phyloP scores from a whole-genome alignment of 768 basidiomycete genomes.

The Podaxis sp. region DNA sequence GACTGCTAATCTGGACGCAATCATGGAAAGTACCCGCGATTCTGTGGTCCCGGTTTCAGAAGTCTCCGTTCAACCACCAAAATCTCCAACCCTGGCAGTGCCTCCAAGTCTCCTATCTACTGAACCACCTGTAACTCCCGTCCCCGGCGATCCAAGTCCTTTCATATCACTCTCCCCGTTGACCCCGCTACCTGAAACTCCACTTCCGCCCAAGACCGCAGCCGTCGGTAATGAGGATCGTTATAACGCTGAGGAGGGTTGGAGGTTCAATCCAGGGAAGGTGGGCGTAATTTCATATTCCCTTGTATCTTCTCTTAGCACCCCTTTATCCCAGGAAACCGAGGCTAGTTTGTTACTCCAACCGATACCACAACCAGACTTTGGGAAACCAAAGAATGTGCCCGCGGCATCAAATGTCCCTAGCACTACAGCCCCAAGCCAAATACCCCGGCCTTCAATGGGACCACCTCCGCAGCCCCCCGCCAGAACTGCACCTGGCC shows the following conservation, averaged over 20 bases:
- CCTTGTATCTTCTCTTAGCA: neutral
- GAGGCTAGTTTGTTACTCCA: neutral
- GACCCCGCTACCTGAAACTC: slow-evolving; percentile 50
- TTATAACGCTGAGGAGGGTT: slow-evolving; percentile 17
- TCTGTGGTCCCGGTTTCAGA: neutral
- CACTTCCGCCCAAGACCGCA: slow-evolving; percentile 21
- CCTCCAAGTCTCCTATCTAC: slow-evolving; percentile 10
- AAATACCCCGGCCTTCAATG: slow-evolving; percentile 31
- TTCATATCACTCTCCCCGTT: slow-evolving; percentile 27
- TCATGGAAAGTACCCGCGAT: neutral
- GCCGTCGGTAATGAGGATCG: slow-evolving; percentile 16
- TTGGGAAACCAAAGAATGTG: slow-evolving; percentile 5
- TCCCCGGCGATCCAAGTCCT: neutral
- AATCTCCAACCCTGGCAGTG: slow-evolving; percentile 16
- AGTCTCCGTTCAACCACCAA: slow-evolving; percentile 2
- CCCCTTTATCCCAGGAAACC: neutral
- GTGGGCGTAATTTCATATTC: slow-evolving; percentile 15
- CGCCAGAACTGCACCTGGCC: slow-evolving; percentile 16
- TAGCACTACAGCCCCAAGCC: slow-evolving; percentile 12
- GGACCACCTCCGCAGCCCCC: slow-evolving; percentile 10
- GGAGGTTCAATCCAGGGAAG: slow-evolving; percentile 19
- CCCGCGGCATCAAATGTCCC: slow-evolving; percentile 11
- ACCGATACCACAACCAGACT: slow-evolving; percentile 12
- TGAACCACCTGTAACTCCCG: slow-evolving; percentile 6
- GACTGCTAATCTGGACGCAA: neutral